These are phyloP conservation scores for Termitomyces sp. DNA, from an alignment of 768 basidiomycete species.

Conservation along the genomic window DNA sequence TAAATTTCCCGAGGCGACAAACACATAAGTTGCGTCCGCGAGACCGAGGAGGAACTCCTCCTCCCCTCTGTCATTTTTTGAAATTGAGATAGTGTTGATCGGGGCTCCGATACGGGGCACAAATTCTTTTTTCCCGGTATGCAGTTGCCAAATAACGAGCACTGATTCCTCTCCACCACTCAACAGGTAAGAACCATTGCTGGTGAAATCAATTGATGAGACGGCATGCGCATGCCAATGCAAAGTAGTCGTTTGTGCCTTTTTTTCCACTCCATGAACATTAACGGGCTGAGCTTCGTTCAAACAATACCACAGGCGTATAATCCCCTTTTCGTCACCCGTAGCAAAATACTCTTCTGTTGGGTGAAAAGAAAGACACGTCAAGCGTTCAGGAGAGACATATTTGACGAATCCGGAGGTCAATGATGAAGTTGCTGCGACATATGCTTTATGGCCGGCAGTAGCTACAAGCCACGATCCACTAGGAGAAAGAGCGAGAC, in stretches of 20 bases:
- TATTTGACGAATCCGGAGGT: conserved; percentile 76
- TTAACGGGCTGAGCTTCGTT: conserved; percentile 49
- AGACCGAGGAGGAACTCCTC: conserved; percentile 88
- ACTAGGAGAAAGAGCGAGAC: conserved; percentile 68
- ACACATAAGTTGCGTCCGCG: conserved; percentile 74
- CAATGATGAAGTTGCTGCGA: conserved; percentile 53
- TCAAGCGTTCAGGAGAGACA: conserved; percentile 73
- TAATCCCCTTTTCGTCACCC: conserved; percentile 79
- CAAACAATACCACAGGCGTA: conserved; percentile 92
- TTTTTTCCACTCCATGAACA: conserved; percentile 65
- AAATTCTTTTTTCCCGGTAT: conserved; percentile 85
- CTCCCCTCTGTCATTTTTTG: conserved; percentile 44
- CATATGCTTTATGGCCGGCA: conserved; percentile 74
- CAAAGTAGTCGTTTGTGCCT: conserved; percentile 76
- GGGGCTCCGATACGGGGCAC: conserved; percentile 89
- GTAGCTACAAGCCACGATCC: conserved; percentile 76
- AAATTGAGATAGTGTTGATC: conserved; percentile 65
- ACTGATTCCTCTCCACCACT: conserved; percentile 96
- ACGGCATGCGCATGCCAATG: conserved; percentile 99
- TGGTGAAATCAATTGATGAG: conserved; percentile 78
- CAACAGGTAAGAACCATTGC: conserved; percentile 87
- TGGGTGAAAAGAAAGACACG: conserved; percentile 86
- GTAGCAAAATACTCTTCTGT: conserved; percentile 92
- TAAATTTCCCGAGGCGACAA: conserved; percentile 67
- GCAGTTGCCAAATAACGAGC: conserved; percentile 95